Evolutionary conservation across 1,139 yeast genomes (phyloP), one percentile per base, ranked within the genome.

Genomic region (Candida frijolesensis): DNA sequence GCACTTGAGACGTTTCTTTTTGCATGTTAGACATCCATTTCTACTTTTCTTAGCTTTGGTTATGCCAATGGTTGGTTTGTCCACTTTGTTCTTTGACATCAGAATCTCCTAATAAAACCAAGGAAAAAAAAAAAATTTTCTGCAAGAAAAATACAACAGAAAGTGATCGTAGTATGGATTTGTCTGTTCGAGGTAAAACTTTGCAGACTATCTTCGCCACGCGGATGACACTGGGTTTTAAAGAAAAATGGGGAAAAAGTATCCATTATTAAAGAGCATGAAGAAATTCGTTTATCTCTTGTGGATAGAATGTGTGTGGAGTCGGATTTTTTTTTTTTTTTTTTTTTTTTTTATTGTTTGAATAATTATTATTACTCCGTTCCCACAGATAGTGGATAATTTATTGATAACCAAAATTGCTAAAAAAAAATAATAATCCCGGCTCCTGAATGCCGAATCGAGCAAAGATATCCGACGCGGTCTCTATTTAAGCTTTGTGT

Each of bases 1-100:
- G 72, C 98, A 92, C 65, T 92, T 92, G 43, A 92, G 96, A 49
- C 97, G 74, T 58, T 97, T 80, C 58, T 82, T 79, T 63, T 92
- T 92, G 68, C 98, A 92, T 1, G 96, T 89, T 44, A 84, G 79
- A 67, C 98, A 92, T 0, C 98, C 98, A 47, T 83, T 82, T 51
- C 96, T 78, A 27, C 96, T 87, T 92, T 7, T 57, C 50, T 39
- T 50, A 14, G 19, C 7, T 45, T 40, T 44, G 41, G 44, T 33
- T 29, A 33, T 30, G 4, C 37, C 40, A 34, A 34, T 16, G 4
- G 30, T 27, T 44, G 7, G 41, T 34, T 44, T 33, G 9, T 30
- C 18, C 9, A 5, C 22, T n/a, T 34, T 34, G 8, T 27, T 27
- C 16, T 44, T 44, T 14, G 32, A 14, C 41, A 25, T 37, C 42